These are phyloP conservation scores for Daedaleopsis sinensis DNA, from an alignment of 768 basidiomycete species.

Conservation along the genomic window DNA sequence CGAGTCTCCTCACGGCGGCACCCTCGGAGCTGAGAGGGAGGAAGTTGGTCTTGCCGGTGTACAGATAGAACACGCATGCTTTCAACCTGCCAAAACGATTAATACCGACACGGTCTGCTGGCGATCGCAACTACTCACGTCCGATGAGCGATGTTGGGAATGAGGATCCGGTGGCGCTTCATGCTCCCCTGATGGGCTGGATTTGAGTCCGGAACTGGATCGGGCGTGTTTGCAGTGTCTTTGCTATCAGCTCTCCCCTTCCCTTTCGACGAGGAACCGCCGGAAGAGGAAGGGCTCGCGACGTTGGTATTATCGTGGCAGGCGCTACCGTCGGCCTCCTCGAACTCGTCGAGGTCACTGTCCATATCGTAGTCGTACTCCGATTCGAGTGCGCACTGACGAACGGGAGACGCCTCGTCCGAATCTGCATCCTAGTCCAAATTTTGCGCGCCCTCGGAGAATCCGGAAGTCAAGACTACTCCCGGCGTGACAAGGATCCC, in stretches of 20 bases:
- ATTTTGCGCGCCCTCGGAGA: constrained; percentile 13
- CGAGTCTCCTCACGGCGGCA: not conserved
- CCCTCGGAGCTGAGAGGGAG: constrained; percentile 32
- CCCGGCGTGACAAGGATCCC: no score
- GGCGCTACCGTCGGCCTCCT: constrained; percentile 1
- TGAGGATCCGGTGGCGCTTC: constrained; percentile 12
- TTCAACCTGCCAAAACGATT: constrained; percentile 36
- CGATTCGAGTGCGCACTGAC: constrained; percentile 1
- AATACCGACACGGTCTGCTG: not conserved
- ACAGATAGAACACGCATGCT: constrained; percentile 42
- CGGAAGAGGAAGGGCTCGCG: not conserved
- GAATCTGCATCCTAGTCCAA: no score
- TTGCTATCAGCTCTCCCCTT: not conserved
- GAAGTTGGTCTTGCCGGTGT: constrained; percentile 38
- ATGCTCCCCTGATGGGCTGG: not conserved
- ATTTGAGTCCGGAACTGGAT: no score
- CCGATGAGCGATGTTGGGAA: constrained; percentile 21
- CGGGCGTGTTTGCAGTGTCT: no score
- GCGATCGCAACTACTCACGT: constrained; percentile 29
- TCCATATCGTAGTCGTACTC: constrained; percentile 29
- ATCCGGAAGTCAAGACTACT: constrained; percentile 22
- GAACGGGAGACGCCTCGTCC: not conserved
- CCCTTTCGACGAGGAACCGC: not conserved
- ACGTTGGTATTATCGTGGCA: no score
- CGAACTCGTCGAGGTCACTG: constrained; percentile 28